Evolutionary conservation across 441 rosid genomes (phyloP), one percentile per base, ranked within the genome.

Genomic region (Sinapis alba): DNA sequence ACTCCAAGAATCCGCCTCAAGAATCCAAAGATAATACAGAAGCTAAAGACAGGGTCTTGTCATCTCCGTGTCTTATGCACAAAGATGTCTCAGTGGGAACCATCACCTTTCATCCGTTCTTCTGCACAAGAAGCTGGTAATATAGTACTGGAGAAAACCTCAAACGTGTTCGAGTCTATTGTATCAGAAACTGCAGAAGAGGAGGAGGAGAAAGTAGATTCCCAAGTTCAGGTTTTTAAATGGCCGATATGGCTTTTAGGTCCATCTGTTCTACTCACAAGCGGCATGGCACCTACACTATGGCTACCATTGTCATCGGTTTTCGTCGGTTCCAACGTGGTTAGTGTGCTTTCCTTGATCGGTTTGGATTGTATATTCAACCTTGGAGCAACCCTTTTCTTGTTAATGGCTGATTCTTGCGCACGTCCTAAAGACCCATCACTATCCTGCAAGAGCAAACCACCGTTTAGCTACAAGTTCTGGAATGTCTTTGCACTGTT

Each of bases 201-300:
- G 47, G 47, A 38, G 43, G 89, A 86, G 81, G 53, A 62, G 32
- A 32, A 65, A 38, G 54, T n/a, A 5, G 69, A 62, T 38, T 69
- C 79, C 7, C 82, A 80, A 58, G 38, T 77, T 82, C 87, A 88
- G 83, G 80, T 90, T 73, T 87, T 92, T n/a, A 89, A 90, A 75
- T 89, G 94, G 98, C 94, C 97, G 12, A 59, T 89, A 83, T 92
- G 98, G 98, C 74, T 94, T 61, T 68, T 94, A 19, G 98, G 97
- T 38, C 98, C 97, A 53, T 79, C 83, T 51, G 83, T 92, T 78
- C 94, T 94, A 47, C 97, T 94, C 23, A 41, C 84, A 30, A 90
- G 97, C 0, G 97, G 98, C 67, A 89, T 92, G 97, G 91, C 87
- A n/a, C 97, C 98, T 0, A 89, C 96, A 7, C 24, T 92, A 63